Evolutionary conservation across 495 filamentous ascomycete genomes (phyloP).

Genomic region (Aspergillus egyptiacus): DNA sequence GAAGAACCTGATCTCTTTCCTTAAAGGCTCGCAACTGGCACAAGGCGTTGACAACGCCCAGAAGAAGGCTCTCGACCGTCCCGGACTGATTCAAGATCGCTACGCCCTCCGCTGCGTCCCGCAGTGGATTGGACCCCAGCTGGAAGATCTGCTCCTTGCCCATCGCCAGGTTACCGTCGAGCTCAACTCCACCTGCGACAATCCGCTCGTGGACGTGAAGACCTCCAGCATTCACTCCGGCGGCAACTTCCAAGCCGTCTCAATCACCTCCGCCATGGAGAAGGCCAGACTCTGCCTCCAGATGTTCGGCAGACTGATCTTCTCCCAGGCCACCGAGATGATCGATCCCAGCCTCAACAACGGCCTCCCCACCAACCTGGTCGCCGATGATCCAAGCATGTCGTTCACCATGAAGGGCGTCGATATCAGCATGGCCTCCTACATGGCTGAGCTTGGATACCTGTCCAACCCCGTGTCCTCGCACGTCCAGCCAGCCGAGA

Average conservation of each 20-base stretch:
- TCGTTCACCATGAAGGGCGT: constrained; percentile 57
- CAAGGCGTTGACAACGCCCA: constrained; percentile 14
- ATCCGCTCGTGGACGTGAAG: constrained; percentile 51
- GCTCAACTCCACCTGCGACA: constrained; percentile 59
- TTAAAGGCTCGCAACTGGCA: constrained; percentile 36
- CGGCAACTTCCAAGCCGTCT: constrained; percentile 58
- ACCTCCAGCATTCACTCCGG: constrained; percentile 42
- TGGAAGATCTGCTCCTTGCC: constrained; percentile 56
- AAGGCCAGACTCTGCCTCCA: constrained; percentile 51
- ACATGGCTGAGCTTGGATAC: constrained; percentile 53
- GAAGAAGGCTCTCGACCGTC: constrained; percentile 20
- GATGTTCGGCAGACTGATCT: constrained; percentile 54
- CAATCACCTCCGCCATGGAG: constrained; percentile 61
- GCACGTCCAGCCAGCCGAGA: constrained; percentile 53
- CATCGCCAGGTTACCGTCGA: constrained; percentile 50
- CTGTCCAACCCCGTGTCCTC: constrained; percentile 48
- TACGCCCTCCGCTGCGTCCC: constrained; percentile 55
- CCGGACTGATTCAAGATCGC: constrained; percentile 53
- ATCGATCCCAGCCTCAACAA: constrained; percentile 51
- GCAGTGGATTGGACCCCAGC: constrained; percentile 60
- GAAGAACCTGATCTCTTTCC: constrained; percentile 47
- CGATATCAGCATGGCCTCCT: constrained; percentile 59
- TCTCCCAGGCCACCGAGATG: constrained; percentile 53
- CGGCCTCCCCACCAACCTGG: constrained; percentile 56
- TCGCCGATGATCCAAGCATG: constrained; percentile 49